Base-by-base conservation (phyloP, 768 basidiomycete species). In the Amyloporia xantha region DNA sequence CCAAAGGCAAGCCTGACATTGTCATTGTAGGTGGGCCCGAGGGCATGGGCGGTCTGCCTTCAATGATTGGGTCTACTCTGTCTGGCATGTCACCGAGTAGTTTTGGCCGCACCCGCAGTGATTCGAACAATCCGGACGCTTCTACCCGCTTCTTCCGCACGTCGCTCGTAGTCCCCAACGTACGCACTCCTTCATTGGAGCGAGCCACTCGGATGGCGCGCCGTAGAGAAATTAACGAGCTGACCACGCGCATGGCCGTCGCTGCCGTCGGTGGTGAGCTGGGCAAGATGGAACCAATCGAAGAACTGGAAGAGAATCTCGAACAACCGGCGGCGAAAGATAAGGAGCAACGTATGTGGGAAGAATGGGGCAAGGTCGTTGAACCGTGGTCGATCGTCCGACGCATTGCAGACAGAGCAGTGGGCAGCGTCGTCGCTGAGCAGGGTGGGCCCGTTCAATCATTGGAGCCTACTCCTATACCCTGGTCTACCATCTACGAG, bases 211-310 rank as follows among this genome's bases (percentile, higher is more conserved):
- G 90, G 40, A 71, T 83, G 51, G 66, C 69, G 3, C 71, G 90
- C 28, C 72, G 90, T 49, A 71, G 79, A 49, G 84, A 91, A 56
- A 78, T 90, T 47, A 92, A 92, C 61, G 83, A 88, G 58, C 67
- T 92, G 39, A 82, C 78, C 0, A 84, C 89, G 74, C 78, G 86
- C n/a, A 88, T 90, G 81, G 90, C 79, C 4, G 72, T 91, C 30
- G 86, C 84, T 27, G 76, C 77, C 0, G 74, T 89, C 5, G 90
- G 90, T 9, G 91, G 90, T 10, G 58, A 69, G 5, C 59, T 90
- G 5, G 81, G 79, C 39, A 55, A 62, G 23, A 61, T 65, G 26
- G 60, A 67, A 49, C 71, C 6, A 3, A 11, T 27, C 10, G 48
- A 44, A 27, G 21, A 19, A 36, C 41, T 19, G 47, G 59, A 61